Base-by-base conservation (phyloP, 163 green algal species). In the Coccomyxa subellipsoidea region DNA sequence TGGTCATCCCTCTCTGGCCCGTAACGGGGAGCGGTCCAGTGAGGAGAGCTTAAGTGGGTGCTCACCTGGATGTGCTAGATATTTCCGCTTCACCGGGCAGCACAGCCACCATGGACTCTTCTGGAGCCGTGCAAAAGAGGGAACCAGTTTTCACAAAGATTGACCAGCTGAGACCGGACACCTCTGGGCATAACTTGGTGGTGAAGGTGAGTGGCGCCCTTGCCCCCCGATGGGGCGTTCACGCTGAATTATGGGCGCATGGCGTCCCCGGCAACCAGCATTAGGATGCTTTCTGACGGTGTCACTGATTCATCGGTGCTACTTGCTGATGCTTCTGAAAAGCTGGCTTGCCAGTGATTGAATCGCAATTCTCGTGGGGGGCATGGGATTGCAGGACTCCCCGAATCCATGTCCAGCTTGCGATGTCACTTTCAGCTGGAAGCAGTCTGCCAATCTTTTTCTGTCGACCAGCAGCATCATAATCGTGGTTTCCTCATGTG, bases 151-250 rank as follows among this genome's bases (percentile, higher is more conserved):
- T 80, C 76, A 69, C 39, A 21, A 80, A 36, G 31, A 66, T 80
- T 6, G 76, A 31, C 18, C 23, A 59, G 39, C 76, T 80, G 8
- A 38, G 76, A 69, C 76, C 76, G 29, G 76, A 80, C 29, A 80
- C 76, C 15, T 66, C 37, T 7, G 37, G 37, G 36, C 76, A 80
- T 29, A 80, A 80, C 76, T 15, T 80, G 76, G 18, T 34, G 23
- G 76, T 69, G 37, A 80, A 80, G 76, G 76, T 80, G 36, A 32
- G 31, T 23, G 69, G 69, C 69, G 4, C 31, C 69, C 31, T 76
- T 36, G 69, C 2, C 21, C 2, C 34, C 31, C 3, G 4, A 76
- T 76, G 3, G 4, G 31, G 69, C 4, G 25, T 36, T 4, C 31
- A 76, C 15, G 31, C 31, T 2, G 2, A 76, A 15, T n/a, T n/a